phyloP scores from a whole-genome alignment of 1,284 basidiomycete genomes.

The Melampsora americana region DNA sequence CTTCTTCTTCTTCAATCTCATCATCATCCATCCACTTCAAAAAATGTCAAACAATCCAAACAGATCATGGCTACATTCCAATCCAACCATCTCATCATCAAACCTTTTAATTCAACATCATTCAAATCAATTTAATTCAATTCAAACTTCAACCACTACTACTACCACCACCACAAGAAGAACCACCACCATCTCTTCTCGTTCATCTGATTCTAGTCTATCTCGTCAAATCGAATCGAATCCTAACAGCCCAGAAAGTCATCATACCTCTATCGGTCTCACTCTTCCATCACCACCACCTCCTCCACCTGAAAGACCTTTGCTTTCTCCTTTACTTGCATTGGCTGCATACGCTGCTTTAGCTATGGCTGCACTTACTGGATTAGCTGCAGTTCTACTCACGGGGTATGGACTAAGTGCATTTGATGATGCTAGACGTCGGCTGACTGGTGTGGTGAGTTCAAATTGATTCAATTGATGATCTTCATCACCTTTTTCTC shows the following conservation, averaged over 20 bases:
- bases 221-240: not conserved
- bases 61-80: too few relatives aligned
- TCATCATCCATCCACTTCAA: too few relatives aligned
- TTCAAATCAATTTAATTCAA: too few relatives aligned
- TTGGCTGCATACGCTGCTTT: constrained; percentile 20
- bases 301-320: not conserved
- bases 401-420: constrained; percentile 37
- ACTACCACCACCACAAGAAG: too few relatives aligned
- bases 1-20: too few relatives aligned
- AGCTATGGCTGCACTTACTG: constrained; percentile 17
- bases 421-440: constrained; percentile 25
- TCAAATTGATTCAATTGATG: not conserved
- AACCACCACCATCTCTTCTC: not conserved
- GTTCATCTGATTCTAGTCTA: not conserved
- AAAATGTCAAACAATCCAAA: too few relatives aligned
- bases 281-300: not conserved
- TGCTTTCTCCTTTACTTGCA: constrained; percentile 19
- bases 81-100: too few relatives aligned
- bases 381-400: constrained; percentile 21
- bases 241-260: not conserved
- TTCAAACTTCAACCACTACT: too few relatives aligned
- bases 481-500: not conserved
- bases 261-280: not conserved
- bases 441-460: constrained; percentile 5
- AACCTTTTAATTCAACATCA: too few relatives aligned